Conservation (phyloP, 2,329 filamentous ascomycete genomes). For the Mycocentrospora acerina region DNA sequence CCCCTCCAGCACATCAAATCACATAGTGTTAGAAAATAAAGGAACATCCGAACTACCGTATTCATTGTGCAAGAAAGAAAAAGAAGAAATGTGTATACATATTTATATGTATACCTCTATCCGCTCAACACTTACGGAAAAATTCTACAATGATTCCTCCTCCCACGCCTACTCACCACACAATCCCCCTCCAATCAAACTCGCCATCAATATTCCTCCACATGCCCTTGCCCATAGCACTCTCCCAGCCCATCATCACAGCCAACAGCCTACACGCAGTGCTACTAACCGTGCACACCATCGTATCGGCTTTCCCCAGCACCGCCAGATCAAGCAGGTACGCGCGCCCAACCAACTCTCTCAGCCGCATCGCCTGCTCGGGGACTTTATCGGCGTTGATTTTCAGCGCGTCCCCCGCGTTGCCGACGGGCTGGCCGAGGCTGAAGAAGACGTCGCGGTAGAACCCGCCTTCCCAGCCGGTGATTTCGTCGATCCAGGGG, state of each 20-base stretch:
- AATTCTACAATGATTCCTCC: too few species aligned
- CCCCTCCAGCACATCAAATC: too few species aligned
- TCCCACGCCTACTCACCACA: constrained; percentile 26
- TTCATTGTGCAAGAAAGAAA: constrained; percentile 6
- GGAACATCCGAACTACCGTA: constrained; percentile 1
- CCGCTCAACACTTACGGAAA: background rate
- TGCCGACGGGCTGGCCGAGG: constrained; percentile 55
- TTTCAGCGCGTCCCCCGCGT: constrained; percentile 28
- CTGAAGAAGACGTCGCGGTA: constrained; percentile 81
- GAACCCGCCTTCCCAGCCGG: constrained; percentile 89
- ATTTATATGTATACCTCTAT: background rate
- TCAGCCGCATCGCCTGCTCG: constrained; percentile 61
- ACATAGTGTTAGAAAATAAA: too few species aligned
- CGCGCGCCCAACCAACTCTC: constrained; percentile 75
- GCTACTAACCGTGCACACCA: constrained; percentile 76
- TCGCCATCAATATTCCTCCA: constrained; percentile 70
- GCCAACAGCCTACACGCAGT: constrained; percentile 69
- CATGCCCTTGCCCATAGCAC: constrained; percentile 48
- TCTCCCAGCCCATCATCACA: constrained; percentile 85
- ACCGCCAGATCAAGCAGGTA: constrained; percentile 81
- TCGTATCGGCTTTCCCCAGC: constrained; percentile 65
- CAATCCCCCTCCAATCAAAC: constrained; percentile 42
- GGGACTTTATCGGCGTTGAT: constrained; percentile 29
- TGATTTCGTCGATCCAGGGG: constrained; percentile 69
- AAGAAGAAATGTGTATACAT: background rate